Base-by-base conservation (phyloP, 495 filamentous ascomycete genomes). In the Geoglossum glabrum region DNA sequence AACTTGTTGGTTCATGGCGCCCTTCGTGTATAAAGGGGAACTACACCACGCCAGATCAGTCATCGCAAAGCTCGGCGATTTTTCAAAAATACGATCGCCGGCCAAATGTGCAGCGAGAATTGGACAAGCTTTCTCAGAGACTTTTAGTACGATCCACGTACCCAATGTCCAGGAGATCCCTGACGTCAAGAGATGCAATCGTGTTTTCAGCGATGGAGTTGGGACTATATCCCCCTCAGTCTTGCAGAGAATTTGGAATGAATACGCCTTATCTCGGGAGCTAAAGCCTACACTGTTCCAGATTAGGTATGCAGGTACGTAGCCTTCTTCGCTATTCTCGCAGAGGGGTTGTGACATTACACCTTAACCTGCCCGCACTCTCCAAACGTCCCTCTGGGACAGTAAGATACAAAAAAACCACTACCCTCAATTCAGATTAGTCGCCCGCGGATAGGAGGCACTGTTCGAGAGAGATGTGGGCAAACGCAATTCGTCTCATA, bases 111-210 rank as follows among this genome's bases (percentile, higher is more conserved):
- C 87, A 0, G 87, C 87, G 0, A 72, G 86, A 31, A 89, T 92
- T 36, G 87, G 87, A 0, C 87, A 92, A 63, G 81, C 84, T 0
- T 92, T 92, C 55, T 85, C 86, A 0, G 84, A 92, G 58, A 92
- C 87, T 0, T 74, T 70, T 0, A 70, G 67, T 33, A 61, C 74
- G 0, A 62, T 86, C 0, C 61, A 70, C 3, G 59, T 72, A 5
- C 36, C 69, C 19, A 66, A 69, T 13, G 69, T 76, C 9, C 45
- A 51, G 0, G 61, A 72, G 6, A 40, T 65, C 49, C 15, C 56
- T 0, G 82, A 75, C 54, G 65, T 79, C 15, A 60, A 70, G 59
- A 61, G 70, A 59, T 60, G 63, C 30, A 65, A 67, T 43, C 70
- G 83, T n/a, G 73, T 78, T 0, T 90, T 90, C 63, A 87, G 82